Conservation (phyloP, 495 filamentous ascomycete genomes). For the Physcia stellaris region DNA sequence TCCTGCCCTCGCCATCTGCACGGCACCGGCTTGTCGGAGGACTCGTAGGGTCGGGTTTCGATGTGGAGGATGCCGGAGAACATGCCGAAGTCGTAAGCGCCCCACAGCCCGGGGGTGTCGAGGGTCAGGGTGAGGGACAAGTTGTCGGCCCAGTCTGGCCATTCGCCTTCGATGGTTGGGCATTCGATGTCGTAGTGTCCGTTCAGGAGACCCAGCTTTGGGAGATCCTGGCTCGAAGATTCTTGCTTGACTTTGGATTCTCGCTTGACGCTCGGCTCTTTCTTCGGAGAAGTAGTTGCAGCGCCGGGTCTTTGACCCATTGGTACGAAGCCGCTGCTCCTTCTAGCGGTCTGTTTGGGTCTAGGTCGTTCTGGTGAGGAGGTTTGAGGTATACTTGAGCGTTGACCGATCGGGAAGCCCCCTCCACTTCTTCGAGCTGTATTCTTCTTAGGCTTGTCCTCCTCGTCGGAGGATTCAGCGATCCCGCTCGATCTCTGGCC, state of each 20-base stretch:
- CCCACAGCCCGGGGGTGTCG: slow-evolving; percentile 14
- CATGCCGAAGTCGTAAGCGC: slow-evolving; percentile 16
- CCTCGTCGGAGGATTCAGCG: slow-evolving; percentile 12
- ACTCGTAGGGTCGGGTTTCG: slow-evolving; percentile 4
- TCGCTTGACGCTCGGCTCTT: slow-evolving; percentile 7
- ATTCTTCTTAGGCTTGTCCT: slow-evolving; percentile 7
- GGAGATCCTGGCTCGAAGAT: slow-evolving; percentile 2
- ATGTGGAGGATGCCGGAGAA: slow-evolving; percentile 14
- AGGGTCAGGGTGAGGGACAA: slow-evolving; percentile 11
- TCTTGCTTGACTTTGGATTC: slow-evolving; percentile 13
- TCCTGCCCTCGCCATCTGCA: slow-evolving; percentile 13
- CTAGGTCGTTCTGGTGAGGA: too few relatives aligned
- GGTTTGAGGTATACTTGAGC: too few relatives aligned
- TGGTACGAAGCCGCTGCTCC: too few relatives aligned
- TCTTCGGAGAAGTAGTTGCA: slow-evolving; percentile 12
- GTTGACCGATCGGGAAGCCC: too few relatives aligned
- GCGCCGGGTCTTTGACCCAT: slow-evolving; percentile 9
- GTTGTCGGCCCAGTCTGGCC: background rate
- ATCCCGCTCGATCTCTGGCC: slow-evolving; percentile 1
- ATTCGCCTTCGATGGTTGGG: slow-evolving; percentile 7
- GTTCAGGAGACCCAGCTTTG: slow-evolving; percentile 28
- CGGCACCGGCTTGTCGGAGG: background rate
- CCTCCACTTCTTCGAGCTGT: too few relatives aligned
- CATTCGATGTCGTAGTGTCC: slow-evolving; percentile 28
- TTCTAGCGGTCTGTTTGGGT: slow-evolving; percentile 5